These are phyloP conservation scores for Pneumocystis wakefieldiae DNA, from an alignment of 1,139 yeast species.

Conservation along the genomic window DNA sequence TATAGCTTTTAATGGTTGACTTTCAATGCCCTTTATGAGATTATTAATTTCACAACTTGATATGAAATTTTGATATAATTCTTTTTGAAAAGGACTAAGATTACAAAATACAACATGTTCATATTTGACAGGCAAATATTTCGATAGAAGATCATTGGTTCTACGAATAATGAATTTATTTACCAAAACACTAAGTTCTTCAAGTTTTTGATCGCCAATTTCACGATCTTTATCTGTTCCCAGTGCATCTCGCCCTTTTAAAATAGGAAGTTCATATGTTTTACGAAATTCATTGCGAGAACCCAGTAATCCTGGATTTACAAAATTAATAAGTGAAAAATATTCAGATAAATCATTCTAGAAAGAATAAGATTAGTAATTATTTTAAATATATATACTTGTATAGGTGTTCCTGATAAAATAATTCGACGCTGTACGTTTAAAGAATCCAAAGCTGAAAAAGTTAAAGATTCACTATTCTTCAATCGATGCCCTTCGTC, in stretches of 20 bases:
- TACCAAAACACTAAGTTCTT: conserved; percentile 59
- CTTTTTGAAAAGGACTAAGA: conserved; percentile 60
- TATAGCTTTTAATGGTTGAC: conserved; percentile 83
- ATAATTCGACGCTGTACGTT: conserved; percentile 81
- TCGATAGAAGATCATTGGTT: conserved; percentile 85
- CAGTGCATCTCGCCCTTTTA: conserved; percentile 77
- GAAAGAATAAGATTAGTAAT: background rate
- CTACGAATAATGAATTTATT: conserved; percentile 85
- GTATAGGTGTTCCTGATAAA: conserved; percentile 93
- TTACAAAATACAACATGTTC: conserved; percentile 91
- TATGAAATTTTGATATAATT: conserved; percentile 57
- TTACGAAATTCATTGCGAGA: conserved; percentile 69
- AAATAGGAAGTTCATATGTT: conserved; percentile 65
- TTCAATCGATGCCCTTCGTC: conserved; percentile 95
- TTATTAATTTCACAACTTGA: conserved; percentile 67
- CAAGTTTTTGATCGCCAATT: conserved; percentile 56
- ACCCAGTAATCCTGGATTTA: conserved; percentile 89
- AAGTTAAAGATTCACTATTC: conserved; percentile 87
- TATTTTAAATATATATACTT: conserved; percentile 21
- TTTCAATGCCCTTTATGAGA: conserved; percentile 46
- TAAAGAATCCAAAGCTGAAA: conserved; percentile 69
- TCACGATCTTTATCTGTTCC: conserved; percentile 69
- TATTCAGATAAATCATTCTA: conserved; percentile 80
- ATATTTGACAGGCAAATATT: conserved; percentile 85
- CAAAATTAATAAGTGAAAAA: conserved; percentile 77